Percentiles rank a stretch among this genome's conserved stretches.
These are phyloP conservation scores for Lycium ferocissimum DNA, from an alignment of 257 asterid species.

Conservation along the genomic window DNA sequence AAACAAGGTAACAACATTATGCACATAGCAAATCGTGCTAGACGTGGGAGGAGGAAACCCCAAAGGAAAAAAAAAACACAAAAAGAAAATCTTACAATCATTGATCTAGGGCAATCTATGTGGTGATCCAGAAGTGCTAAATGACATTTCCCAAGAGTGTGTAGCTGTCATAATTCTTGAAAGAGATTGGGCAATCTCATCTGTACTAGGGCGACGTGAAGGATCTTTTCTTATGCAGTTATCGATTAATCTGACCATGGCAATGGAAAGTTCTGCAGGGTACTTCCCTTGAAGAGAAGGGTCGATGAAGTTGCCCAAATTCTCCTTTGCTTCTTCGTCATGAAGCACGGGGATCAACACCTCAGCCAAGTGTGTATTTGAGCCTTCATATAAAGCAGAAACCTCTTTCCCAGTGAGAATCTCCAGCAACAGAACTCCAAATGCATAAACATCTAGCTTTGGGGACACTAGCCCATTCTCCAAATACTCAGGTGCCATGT, in stretches of 20 bases:
- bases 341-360: conserved; percentile 46
- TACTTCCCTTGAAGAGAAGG: conserved; percentile 60
- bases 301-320: conserved; percentile 56
- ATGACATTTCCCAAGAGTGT: conserved; percentile 61
- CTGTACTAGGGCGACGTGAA: conserved; percentile 68
- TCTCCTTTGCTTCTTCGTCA: conserved; percentile 48
- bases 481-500: conserved; percentile 97
- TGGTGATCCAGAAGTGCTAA: conserved; percentile 45
- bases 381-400: conserved; percentile 43
- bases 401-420: conserved; percentile 79
- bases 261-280: conserved; percentile 56
- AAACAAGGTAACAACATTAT: background rate
- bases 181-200: conserved; percentile 66
- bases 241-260: conserved; percentile 55
- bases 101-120: conserved; percentile 43
- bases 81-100: background rate
- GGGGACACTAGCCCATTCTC: conserved; percentile 85
- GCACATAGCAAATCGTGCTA: background rate
- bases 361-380: conserved; percentile 43
- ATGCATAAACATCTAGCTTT: conserved; percentile 84
- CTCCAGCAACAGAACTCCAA: conserved; percentile 82
- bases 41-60: background rate
- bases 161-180: conserved; percentile 57
- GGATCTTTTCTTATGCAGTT: conserved; percentile 73
- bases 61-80: background rate